Base-by-base conservation (phyloP, 495 filamentous ascomycete species). In the Neurospora tetraspora region DNA sequence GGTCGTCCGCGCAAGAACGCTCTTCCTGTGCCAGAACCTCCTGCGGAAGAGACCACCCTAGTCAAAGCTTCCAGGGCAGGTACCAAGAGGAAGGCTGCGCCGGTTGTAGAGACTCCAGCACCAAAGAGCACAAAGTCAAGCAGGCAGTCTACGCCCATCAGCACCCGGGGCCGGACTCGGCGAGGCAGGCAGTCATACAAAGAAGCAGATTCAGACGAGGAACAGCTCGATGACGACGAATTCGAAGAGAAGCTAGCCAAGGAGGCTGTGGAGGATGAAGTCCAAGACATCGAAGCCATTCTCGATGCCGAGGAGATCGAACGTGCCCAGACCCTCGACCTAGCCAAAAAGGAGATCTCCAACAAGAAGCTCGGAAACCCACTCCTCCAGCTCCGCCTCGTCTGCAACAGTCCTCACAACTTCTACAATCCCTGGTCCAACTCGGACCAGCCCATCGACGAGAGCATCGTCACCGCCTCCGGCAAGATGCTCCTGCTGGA, bases 401-500 rank as follows among this genome's bases (percentile, higher is more conserved):
- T 91, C 61, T 98, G 96, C 82, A 96, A 99, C 81, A 91, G 88
- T 2, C 96, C 96, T 0, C 95, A 98, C 81, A 95, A 97, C 76
- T 98, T 99, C 83, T 98, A 94, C 83, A 96, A 93, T 84, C 96
- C 96, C 0, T 99, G 93, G 89, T 82, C 83, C 27, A 82, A 85
- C 36, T 77, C 77, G 9, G 85, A 88, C 70, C 80, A 83, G 14
- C 76, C 85, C 1, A 83, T 91, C 1, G 94, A 98, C 78, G 91
- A 95, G 77, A 89, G 85, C 39, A 87, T 98, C 14, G 88, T 98
- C 70, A 94, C 91, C 0, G 88, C 91, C 3, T 97, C 94, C 0
- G 96, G 94, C 12, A 99, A 98, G 81, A 97, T 98, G 94, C 88
- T 96, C 10, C 87, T 99, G 4, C 88, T 99, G 1, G 96, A 98